Conservation (phyloP, 2,329 filamentous ascomycete species). For the Fusarium sp. region DNA sequence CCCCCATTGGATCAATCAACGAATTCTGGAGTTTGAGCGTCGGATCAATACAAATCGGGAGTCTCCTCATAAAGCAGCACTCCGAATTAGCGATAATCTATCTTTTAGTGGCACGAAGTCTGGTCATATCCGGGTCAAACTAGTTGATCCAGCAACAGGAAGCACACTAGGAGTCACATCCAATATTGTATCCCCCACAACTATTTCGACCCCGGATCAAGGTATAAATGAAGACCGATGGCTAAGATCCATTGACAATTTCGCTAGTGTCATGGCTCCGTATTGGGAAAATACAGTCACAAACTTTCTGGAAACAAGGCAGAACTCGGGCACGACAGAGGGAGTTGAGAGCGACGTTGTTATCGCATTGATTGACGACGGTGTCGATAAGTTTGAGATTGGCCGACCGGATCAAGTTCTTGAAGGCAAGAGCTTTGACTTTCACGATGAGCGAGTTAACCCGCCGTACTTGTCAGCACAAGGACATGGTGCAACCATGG, state of each 20-base stretch:
- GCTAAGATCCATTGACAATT: neutral
- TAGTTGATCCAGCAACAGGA: neutral
- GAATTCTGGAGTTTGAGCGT: neutral
- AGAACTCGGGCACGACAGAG: neutral
- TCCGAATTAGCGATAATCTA: too few relatives aligned
- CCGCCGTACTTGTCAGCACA: neutral
- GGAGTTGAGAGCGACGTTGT: neutral
- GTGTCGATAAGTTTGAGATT: slow-evolving; percentile 5
- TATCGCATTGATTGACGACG: slow-evolving; percentile 1
- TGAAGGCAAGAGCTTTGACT: slow-evolving; percentile 5
- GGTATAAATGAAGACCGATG: neutral
- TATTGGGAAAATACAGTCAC: neutral
- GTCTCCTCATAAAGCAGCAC: too few relatives aligned
- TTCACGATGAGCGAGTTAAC: neutral
- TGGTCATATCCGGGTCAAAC: neutral
- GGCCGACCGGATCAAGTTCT: neutral
- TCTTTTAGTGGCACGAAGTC: too few relatives aligned
- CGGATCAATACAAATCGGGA: neutral
- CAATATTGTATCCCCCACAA: neutral
- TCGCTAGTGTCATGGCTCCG: neutral
- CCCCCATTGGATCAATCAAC: neutral
- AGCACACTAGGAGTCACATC: neutral
- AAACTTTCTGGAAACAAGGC: neutral
- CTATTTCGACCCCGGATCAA: neutral
- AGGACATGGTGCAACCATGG: neutral